A percentile compares a stretch with the other conserved stretches of the same genome.
These are phyloP conservation scores for Penicillium vulpinum DNA, from an alignment of 2,329 filamentous ascomycete species.

Conservation along the genomic window DNA sequence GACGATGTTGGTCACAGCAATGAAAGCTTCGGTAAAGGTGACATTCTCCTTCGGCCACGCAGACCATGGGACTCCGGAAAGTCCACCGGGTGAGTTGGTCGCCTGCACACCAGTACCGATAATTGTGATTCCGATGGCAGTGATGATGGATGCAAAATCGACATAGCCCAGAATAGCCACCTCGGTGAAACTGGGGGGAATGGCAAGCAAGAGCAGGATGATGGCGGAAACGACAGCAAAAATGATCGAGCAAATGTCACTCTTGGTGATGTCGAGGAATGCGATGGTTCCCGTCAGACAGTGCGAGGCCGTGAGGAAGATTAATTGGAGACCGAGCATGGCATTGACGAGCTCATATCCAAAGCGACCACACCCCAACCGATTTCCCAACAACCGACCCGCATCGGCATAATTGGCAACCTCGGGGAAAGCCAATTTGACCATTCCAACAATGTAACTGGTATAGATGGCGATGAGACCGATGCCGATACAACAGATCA, in stretches of 20 bases:
- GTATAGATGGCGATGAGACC: constrained; percentile 43
- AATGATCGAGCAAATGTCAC: constrained; percentile 40
- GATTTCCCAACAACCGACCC: constrained; percentile 43
- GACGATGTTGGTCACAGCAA: constrained; percentile 35
- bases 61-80: constrained; percentile 29
- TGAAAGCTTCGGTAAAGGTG: constrained; percentile 33
- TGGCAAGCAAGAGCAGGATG: constrained; percentile 29
- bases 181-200: constrained; percentile 36
- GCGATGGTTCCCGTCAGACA: constrained; percentile 50
- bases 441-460: constrained; percentile 43
- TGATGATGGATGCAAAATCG: constrained; percentile 35
- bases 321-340: constrained; percentile 46
- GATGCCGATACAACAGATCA: constrained; percentile 43
- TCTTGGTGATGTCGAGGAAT: constrained; percentile 42
- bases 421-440: constrained; percentile 37
- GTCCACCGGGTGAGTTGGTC: constrained; percentile 21
- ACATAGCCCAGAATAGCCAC: constrained; percentile 39
- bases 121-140: constrained; percentile 36
- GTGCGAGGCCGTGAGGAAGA: constrained; percentile 47
- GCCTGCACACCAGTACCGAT: constrained; percentile 33
- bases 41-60: constrained; percentile 24
- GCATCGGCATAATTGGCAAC: constrained; percentile 47
- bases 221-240: constrained; percentile 46
- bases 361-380: constrained; percentile 42
- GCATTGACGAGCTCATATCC: constrained; percentile 43